Evolutionary conservation across 2,329 filamentous ascomycete genomes (phyloP), one percentile per base, ranked within the genome.

Genomic region (Xylaria sp.): DNA sequence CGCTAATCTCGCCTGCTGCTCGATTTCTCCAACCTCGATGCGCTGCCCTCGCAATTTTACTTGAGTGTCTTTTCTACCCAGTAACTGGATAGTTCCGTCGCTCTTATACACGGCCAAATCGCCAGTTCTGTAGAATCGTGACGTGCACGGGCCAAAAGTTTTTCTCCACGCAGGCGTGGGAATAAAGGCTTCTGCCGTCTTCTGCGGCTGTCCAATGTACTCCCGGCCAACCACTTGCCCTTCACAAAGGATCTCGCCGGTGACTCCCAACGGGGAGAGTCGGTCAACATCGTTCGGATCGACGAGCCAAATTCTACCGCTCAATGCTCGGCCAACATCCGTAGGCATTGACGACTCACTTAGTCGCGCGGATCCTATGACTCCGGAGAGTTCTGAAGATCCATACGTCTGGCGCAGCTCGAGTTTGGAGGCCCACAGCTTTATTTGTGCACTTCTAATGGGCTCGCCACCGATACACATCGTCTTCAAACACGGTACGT

Each of bases 101-200:
- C 25, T 34, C 51, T 34, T 54, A 9, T 54, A 34, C 51, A 54
- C 51, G 13, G 25, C 51, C 15, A 54, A 54, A 15, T 54, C 51
- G 8, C 51, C 51, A 54, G 51, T 54, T 54, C 51, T 54, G 25
- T 54, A 54, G 51, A 54, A 54, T 54, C 51, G 51, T 28, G 51
- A 54, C 15, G 51, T 54, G 51, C 51, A 54, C 23, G 51, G 51
- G 6, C 51, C 51, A 15, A 54, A 54, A n/a, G 28, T 34, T 15
- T 15, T 13, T 8, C 51, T 54, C 51, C 51, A 54, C 12, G 51
- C 51, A 31, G 51, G 51, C 9, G 51, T 54, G 28, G 12, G 51
- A 12, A 54, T 54, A 28, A 54, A 54, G 18, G 51, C 51, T 15
- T 54, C 51, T 18, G 51, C 51, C 13, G 51, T 54, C 51, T 54